A percentile compares a stretch with the other conserved stretches of the same genome.
These are phyloP conservation scores for Lachnellula hyalina DNA, from an alignment of 2,329 filamentous ascomycete genomes.

Conservation along the genomic window DNA sequence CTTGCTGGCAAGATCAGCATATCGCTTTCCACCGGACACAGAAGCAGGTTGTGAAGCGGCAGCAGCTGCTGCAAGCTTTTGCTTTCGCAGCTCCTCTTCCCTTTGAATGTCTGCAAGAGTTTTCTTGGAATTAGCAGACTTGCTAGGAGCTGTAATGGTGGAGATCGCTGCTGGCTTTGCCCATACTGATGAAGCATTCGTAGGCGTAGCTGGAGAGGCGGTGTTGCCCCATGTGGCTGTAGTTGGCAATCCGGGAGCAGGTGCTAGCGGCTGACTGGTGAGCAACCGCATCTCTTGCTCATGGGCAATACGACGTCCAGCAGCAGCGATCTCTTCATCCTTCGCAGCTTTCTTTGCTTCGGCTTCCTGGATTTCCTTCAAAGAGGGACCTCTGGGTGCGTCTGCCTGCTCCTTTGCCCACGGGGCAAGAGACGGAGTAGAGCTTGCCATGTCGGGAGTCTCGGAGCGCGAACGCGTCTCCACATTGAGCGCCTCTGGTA, in stretches of 20 bases:
- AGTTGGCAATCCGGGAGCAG: slow-evolving; percentile 76
- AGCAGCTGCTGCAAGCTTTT: slow-evolving; percentile 47
- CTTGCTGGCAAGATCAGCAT: slow-evolving; percentile 91
- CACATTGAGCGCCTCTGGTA: slow-evolving; percentile 65
- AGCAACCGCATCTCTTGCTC: slow-evolving; percentile 66
- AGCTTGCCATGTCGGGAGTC: slow-evolving; percentile 57
- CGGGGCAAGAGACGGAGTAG: slow-evolving; percentile 72
- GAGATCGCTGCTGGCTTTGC: slow-evolving; percentile 40
- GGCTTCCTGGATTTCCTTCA: slow-evolving; percentile 94
- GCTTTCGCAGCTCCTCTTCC: slow-evolving; percentile 88
- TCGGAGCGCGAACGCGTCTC: slow-evolving; percentile 70
- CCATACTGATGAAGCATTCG: slow-evolving; percentile 36
- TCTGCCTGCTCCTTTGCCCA: slow-evolving; percentile 87
- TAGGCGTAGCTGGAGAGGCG: slow-evolving; percentile 28
- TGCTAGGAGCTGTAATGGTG: slow-evolving; percentile 35
- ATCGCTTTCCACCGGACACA: slow-evolving; percentile 66
- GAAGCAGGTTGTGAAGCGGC: slow-evolving; percentile 39
- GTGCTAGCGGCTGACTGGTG: slow-evolving; percentile 53
- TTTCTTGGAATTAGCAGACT: slow-evolving; percentile 60
- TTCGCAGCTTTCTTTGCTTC: slow-evolving; percentile 91
- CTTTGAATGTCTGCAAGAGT: slow-evolving; percentile 94
- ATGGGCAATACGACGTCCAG: slow-evolving; percentile 68
- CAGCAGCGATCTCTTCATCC: slow-evolving; percentile 73
- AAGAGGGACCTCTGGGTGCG: slow-evolving; percentile 75
- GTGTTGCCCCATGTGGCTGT: slow-evolving; percentile 70